Base-by-base conservation (phyloP, 2,329 filamentous ascomycete genomes). In the Cladosporium cucumerinum region DNA sequence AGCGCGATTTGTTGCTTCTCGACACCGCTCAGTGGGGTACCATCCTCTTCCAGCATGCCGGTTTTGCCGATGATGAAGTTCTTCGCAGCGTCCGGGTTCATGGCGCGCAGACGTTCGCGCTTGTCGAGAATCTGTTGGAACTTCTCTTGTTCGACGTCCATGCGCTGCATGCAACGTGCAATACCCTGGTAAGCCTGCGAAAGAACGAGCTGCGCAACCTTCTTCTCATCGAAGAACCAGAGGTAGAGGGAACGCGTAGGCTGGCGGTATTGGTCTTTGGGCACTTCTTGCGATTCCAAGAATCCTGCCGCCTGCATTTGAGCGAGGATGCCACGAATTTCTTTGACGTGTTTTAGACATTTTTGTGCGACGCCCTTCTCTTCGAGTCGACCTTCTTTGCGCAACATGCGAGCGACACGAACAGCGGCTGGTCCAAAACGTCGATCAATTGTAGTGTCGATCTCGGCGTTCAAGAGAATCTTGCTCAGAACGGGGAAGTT, bases 261-360 rank as follows among this genome's bases (percentile, higher is more conserved):
- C 71, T 90, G 86, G 36, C 93, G 89, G 67, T 88, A 89, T 69
- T 89, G 89, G 72, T 98, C 94, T 69, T 91, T 91, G 0, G 95
- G 95, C 0, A 99, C 89, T 79, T 99, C 95, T 76, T 99, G 95
- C 6, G 96, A 87, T 70, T 98, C 92, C 14, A 97, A 87, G 66
- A 95, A 89, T 1, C 95, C 94, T 21, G 88, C 87, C 76, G 92
- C 88, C 70, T 96, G 91, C 84, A 99, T 91, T 67, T 89, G 87
- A 16, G 91, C 89, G 78, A 98, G 89, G 67, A 93, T 90, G 65
- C 89, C 87, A 23, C 95, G 91, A 26, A 98, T 87, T 61, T 97
- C 92, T 65, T 89, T 88, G 72, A 94, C 91, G 65, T 90, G 89
- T 82, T 97, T 89, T 66, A 99, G 85, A 61, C 90, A 91, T 64